Percentiles rank a stretch among this genome's conserved stretches.
These are phyloP conservation scores for Lactarius hatsudake DNA, from an alignment of 768 basidiomycete species.

Conservation along the genomic window DNA sequence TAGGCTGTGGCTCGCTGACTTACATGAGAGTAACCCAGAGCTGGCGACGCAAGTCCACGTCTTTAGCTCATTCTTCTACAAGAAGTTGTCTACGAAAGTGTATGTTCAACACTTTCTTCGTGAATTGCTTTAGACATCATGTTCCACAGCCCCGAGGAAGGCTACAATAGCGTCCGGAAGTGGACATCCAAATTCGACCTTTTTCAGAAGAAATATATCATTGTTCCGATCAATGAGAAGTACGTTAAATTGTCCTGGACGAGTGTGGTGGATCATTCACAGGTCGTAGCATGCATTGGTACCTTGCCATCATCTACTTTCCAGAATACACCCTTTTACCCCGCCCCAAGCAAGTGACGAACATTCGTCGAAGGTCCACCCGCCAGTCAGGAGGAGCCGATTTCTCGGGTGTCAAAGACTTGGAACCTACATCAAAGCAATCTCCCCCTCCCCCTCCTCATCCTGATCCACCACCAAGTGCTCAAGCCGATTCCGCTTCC, in stretches of 20 bases:
- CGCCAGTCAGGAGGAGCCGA: conserved; percentile 16
- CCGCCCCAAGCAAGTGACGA: conserved; percentile 33
- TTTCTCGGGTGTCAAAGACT: background rate
- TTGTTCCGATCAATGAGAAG: conserved; percentile 98
- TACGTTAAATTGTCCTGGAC: conserved; percentile 37
- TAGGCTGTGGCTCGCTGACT: conserved; percentile 67
- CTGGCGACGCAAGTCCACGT: conserved; percentile 77
- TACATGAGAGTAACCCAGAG: conserved; percentile 53
- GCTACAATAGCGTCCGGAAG: conserved; percentile 83
- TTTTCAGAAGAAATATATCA: conserved; percentile 88
- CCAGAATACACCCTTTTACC: conserved; percentile 62
- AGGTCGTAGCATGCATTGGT: conserved; percentile 83
- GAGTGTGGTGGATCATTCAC: background rate
- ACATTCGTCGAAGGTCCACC: conserved; percentile 19
- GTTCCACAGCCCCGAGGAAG: conserved; percentile 47
- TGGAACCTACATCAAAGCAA: background rate
- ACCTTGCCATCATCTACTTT: conserved; percentile 88
- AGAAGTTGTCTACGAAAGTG: conserved; percentile 79
- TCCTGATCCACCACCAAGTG: conserved; percentile 14
- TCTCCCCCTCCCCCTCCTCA: background rate
- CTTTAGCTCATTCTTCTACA: conserved; percentile 98
- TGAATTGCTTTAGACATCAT: background rate
- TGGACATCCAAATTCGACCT: conserved; percentile 91
- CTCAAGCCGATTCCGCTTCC: background rate
- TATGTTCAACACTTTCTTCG: conserved; percentile 32